Percentiles rank a stretch among this genome's conserved stretches.
phyloP scores from a whole-genome alignment of 495 filamentous ascomycete species.

The Lasiosphaeria hispida region DNA sequence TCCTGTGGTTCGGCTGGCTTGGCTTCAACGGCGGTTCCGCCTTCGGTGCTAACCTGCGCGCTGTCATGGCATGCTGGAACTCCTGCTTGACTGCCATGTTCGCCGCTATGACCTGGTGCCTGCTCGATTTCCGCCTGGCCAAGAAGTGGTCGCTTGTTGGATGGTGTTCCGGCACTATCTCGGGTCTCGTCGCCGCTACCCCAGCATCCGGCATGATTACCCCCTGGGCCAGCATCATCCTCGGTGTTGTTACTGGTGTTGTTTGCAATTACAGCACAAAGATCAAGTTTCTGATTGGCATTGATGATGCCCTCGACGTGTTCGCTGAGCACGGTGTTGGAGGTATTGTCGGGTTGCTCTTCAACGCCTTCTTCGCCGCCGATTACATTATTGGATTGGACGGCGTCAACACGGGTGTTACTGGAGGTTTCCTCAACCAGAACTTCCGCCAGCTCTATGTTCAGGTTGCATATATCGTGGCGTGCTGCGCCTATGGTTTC shows the following conservation, averaged over 20 bases:
- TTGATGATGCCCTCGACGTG: conserved; percentile 97
- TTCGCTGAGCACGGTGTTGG: conserved; percentile 97
- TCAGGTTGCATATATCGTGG: conserved; percentile 86
- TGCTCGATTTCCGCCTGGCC: conserved; percentile 92
- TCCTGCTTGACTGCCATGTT: conserved; percentile 89
- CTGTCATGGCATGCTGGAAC: conserved; percentile 97
- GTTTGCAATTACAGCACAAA: conserved; percentile 95
- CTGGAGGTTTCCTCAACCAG: conserved; percentile 83
- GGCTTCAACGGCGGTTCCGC: conserved; percentile 97
- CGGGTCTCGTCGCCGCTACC: conserved; percentile 86
- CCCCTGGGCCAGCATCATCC: conserved; percentile 83
- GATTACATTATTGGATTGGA: conserved; percentile 90
- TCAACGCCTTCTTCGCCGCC: conserved; percentile 89
- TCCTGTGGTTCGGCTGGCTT: conserved; percentile 98
- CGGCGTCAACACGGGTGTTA: conserved; percentile 78
- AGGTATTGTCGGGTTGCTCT: conserved; percentile 86
- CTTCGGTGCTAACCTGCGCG: conserved; percentile 95
- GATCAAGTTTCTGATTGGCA: conserved; percentile 92
- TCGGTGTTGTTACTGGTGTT: conserved; percentile 80
- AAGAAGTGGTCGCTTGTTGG: conserved; percentile 99
- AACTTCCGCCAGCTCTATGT: conserved; percentile 89
- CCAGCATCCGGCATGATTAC: conserved; percentile 84
- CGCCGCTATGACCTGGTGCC: conserved; percentile 80
- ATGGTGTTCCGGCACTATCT: conserved; percentile 94
- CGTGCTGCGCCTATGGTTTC: conserved; percentile 73